Percentiles rank a stretch among this genome's conserved stretches.
These are phyloP conservation scores for Umbelopsis sp. DNA, from an alignment of 192 early-diverging fungal genomes.

Conservation along the genomic window DNA sequence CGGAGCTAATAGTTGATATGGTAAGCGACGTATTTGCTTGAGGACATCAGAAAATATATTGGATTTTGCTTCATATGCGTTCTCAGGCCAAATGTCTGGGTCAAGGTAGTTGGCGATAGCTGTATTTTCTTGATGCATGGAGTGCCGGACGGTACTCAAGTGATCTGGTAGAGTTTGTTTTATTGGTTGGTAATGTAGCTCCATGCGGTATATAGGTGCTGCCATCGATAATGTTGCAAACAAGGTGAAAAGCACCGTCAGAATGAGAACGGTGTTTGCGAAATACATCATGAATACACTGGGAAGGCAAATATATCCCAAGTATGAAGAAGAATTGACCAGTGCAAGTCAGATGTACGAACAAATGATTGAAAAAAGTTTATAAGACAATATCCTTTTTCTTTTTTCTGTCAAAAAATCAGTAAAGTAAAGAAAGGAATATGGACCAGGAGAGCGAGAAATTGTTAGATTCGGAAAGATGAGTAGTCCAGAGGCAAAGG, in stretches of 20 bases:
- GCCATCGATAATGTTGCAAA: background rate
- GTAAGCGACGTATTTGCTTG: background rate
- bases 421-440: background rate
- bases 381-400: background rate
- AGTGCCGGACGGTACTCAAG: background rate
- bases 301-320: background rate
- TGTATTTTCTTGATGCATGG: background rate
- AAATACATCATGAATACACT: background rate
- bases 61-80: background rate
- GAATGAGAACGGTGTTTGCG: background rate
- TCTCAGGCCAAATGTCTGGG: background rate
- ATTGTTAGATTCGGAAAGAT: background rate
- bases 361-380: background rate
- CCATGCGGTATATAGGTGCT: background rate
- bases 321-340: background rate
- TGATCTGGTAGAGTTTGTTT: background rate
- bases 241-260: background rate
- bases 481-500: background rate
- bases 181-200: background rate
- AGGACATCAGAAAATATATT: background rate
- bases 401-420: background rate
- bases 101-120: slow-evolving; percentile 8
- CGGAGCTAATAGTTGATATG: background rate
- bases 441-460: slow-evolving; percentile 1
- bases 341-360: background rate